Percentiles rank a stretch among this genome's conserved stretches.
Evolutionary conservation across 192 early-diverging fungal species (phyloP).

Genomic region (Coemansia sp.): DNA sequence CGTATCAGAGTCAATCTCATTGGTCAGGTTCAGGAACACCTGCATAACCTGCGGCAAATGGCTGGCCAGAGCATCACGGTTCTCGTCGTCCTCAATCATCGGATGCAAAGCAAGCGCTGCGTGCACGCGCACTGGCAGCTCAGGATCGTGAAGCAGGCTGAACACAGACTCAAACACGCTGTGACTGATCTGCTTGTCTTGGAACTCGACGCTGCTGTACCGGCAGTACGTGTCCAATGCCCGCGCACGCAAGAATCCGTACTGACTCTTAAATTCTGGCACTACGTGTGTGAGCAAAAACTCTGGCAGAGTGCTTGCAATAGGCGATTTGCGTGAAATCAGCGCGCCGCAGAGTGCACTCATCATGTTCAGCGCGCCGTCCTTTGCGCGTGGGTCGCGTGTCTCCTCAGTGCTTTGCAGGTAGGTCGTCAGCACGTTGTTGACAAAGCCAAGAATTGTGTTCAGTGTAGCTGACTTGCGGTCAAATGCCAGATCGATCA

Average conservation of each 20-base stretch:
- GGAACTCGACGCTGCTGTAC: conserved; percentile 64
- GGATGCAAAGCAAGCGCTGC: conserved; percentile 80
- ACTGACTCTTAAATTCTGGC: conserved; percentile 84
- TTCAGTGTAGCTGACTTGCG: conserved; percentile 78
- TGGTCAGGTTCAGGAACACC: conserved; percentile 79
- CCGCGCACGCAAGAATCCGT: conserved; percentile 78
- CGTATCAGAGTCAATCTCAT: conserved; percentile 92
- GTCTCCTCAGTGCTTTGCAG: conserved; percentile 62
- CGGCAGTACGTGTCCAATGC: conserved; percentile 59
- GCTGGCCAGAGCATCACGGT: conserved; percentile 73
- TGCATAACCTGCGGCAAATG: conserved; percentile 87
- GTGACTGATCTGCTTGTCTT: conserved; percentile 57
- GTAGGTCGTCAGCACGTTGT: conserved; percentile 70
- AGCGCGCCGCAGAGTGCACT: conserved; percentile 67
- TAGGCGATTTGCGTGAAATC: conserved; percentile 70
- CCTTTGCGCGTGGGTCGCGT: conserved; percentile 77
- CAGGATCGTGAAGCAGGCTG: conserved; percentile 64
- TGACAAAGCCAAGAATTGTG: conserved; percentile 77
- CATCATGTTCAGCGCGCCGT: conserved; percentile 91
- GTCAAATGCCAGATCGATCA: conserved; percentile 74
- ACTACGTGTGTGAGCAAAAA: conserved; percentile 86
- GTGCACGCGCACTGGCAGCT: conserved; percentile 86
- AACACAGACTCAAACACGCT: conserved; percentile 57
- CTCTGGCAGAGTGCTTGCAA: conserved; percentile 73
- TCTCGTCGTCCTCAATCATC: conserved; percentile 73